These are phyloP conservation scores for Jatropha multifida DNA, from an alignment of 441 rosid genomes.

Conservation along the genomic window DNA sequence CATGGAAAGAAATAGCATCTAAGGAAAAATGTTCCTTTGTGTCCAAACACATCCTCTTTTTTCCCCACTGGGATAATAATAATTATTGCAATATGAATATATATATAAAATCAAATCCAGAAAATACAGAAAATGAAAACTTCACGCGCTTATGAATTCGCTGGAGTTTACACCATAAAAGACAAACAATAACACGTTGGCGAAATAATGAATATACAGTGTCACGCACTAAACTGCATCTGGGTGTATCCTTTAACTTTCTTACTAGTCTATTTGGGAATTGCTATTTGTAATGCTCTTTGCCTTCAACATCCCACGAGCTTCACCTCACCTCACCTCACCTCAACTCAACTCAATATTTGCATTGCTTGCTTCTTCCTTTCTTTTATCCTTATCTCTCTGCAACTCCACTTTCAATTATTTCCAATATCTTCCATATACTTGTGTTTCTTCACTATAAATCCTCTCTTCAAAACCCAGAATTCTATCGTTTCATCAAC, in stretches of 20 bases:
- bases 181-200: background rate
- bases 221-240: background rate
- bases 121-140: background rate
- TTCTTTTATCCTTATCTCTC: constrained; percentile 30
- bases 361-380: constrained; percentile 23
- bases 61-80: background rate
- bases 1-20: constrained; percentile 40
- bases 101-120: background rate
- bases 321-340: constrained; percentile 17
- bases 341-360: constrained; percentile 18
- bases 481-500: background rate
- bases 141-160: background rate
- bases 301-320: constrained; percentile 51
- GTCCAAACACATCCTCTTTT: background rate
- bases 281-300: constrained; percentile 27
- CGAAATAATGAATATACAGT: background rate
- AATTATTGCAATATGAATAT: background rate
- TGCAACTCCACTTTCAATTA: constrained; percentile 27
- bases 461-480: background rate
- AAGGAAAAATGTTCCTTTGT: constrained; percentile 14
- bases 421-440: constrained; percentile 18
- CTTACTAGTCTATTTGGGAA: background rate
- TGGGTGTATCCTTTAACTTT: background rate
- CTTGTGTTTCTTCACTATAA: background rate
- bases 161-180: background rate